Conservation (phyloP, 2,329 filamentous ascomycete genomes). For the Sporothrix schenckii region DNA sequence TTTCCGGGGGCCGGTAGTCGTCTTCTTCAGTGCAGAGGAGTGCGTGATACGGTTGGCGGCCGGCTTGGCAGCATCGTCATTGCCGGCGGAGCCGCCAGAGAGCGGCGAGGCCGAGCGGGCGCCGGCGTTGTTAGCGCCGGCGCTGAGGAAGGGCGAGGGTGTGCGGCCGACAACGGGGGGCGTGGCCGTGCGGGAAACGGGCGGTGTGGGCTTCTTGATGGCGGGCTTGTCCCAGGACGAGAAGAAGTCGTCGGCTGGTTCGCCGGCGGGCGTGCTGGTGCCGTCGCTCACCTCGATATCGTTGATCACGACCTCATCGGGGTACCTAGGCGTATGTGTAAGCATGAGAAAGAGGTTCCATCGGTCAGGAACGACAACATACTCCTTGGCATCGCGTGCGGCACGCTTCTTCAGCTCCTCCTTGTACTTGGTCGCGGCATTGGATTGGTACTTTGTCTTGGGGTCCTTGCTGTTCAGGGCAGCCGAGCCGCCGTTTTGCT, state of each 20-base stretch:
- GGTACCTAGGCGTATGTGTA: constrained; percentile 61
- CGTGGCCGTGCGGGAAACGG: constrained; percentile 84
- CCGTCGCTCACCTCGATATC: constrained; percentile 65
- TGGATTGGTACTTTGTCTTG: constrained; percentile 95
- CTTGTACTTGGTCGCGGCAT: constrained; percentile 95
- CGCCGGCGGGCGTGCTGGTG: constrained; percentile 75
- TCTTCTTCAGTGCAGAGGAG: constrained; percentile 81
- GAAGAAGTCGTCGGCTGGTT: constrained; percentile 92
- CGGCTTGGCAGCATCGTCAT: constrained; percentile 56
- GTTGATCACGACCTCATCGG: constrained; percentile 80
- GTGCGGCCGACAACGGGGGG: constrained; percentile 80
- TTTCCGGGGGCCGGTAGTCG: constrained; percentile 71
- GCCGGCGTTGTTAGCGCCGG: constrained; percentile 68
- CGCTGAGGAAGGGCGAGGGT: constrained; percentile 85
- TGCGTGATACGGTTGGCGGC: constrained; percentile 73
- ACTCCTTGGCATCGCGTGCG: constrained; percentile 82
- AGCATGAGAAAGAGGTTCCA: neutral
- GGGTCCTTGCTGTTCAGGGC: constrained; percentile 94
- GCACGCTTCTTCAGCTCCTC: constrained; percentile 89
- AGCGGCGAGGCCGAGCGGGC: constrained; percentile 85
- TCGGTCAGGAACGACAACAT: constrained; percentile 44
- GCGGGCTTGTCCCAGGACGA: constrained; percentile 98
- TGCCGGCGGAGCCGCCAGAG: constrained; percentile 59
- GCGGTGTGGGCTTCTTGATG: constrained; percentile 94
- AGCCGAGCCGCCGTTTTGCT: constrained; percentile 90